These are phyloP conservation scores for Stachybotrys chartarum DNA, from an alignment of 2,329 filamentous ascomycete genomes.

Conservation along the genomic window DNA sequence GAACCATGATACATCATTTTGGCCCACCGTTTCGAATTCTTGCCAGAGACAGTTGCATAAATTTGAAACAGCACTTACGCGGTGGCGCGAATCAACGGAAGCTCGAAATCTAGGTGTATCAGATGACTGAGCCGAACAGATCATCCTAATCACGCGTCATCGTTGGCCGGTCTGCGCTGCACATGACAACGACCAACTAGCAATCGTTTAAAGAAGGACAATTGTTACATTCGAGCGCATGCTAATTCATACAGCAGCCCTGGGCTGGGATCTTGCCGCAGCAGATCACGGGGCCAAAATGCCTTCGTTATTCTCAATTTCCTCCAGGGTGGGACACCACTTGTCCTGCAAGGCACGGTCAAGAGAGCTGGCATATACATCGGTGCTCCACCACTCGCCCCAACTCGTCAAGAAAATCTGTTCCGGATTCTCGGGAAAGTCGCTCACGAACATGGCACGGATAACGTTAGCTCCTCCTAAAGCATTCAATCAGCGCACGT, in stretches of 20 bases:
- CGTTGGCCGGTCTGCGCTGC: too few relatives aligned
- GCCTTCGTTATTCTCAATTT: constrained; percentile 37
- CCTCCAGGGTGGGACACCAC: constrained; percentile 39
- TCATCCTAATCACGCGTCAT: too few relatives aligned
- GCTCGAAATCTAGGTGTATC: too few relatives aligned
- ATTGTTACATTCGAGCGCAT: too few relatives aligned
- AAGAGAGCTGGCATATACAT: constrained; percentile 30
- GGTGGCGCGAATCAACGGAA: too few relatives aligned
- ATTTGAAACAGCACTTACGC: too few relatives aligned
- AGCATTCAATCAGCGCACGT: neutral
- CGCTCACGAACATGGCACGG: constrained; percentile 33
- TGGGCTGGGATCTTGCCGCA: neutral
- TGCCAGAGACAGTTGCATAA: too few relatives aligned
- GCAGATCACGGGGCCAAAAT: constrained; percentile 26
- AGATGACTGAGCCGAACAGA: too few relatives aligned
- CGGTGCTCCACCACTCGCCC: constrained; percentile 48
- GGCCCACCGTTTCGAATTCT: too few relatives aligned
- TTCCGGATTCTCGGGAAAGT: constrained; percentile 43
- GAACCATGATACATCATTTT: too few relatives aligned
- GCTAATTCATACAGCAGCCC: neutral
- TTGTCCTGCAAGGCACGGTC: constrained; percentile 43
- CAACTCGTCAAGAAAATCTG: constrained; percentile 48
- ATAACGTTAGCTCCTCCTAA: constrained; percentile 38
- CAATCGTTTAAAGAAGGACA: too few relatives aligned
- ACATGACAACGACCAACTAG: too few relatives aligned